Base-by-base conservation (phyloP, 2,329 filamentous ascomycete genomes). In the Exophiala mesophila region DNA sequence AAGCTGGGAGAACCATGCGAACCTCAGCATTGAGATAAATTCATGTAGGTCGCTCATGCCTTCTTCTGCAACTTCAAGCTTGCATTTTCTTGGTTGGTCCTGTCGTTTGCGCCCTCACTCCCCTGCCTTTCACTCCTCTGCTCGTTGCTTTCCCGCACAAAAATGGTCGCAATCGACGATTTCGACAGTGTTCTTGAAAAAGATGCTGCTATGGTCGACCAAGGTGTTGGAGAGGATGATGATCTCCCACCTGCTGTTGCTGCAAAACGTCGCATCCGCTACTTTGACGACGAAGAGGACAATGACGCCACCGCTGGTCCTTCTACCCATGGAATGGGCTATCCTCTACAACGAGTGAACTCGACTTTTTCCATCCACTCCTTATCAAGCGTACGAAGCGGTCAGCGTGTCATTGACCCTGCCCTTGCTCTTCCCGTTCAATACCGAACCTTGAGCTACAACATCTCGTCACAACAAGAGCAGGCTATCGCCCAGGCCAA, bases 381-480 rank as follows among this genome's bases (percentile, higher is more conserved):
- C 8, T 32, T 53, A 18, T 45, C 47, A 18, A 53, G 50, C 24
- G 45, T 49, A 9, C 50, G 46, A 17, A 49, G 47, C 15, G 50
- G 47, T 18, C 20, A 37, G 7, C 49, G 53, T 30, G 15, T 23
- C 6, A 23, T 60, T 16, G 56, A 61, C 16, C 59, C 58, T 5
- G 45, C 52, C 0, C 33, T 58, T 13, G 52, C 55, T 3, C 46
- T 62, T 12, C 59, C 59, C 4, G 59, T 60, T 17, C 55, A 59
- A 36, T 62, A 62, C 45, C 57, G 59, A 10, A 61, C 59, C 3
- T 43, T 62, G 47, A 60, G 47, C 36, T 77, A 73, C 49, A 69
- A 77, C 37, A 77, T 80, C 53, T 71, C 73, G 10, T 74, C 78
- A 45, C 69, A 71, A 31, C 73, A 73, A 48, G 69, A 68, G 39